Evolutionary conservation across 2,329 filamentous ascomycete genomes (phyloP).

Genomic region (Fusarium torulosum): DNA sequence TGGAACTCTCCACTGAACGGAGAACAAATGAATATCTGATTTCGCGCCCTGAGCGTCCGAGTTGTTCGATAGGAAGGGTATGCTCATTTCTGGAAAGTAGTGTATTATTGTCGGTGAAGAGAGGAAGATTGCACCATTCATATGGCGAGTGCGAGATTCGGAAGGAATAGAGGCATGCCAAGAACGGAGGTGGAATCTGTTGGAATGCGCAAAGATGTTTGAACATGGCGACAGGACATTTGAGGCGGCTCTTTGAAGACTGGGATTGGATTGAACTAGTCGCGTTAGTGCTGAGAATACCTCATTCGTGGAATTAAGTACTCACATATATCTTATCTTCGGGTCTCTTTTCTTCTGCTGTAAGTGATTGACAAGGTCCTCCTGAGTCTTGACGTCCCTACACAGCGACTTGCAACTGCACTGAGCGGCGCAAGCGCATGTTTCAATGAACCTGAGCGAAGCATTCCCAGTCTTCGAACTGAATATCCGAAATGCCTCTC

Average conservation of each 20-base stretch:
- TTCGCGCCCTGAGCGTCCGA: conserved; percentile 29
- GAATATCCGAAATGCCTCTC: too few relatives aligned
- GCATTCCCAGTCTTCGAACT: too few relatives aligned
- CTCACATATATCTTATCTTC: conserved; percentile 30
- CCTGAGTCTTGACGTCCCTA: too few relatives aligned
- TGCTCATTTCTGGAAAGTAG: not conserved
- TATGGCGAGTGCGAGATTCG: not conserved
- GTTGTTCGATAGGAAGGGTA: not conserved
- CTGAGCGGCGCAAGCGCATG: too few relatives aligned
- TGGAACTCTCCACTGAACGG: conserved; percentile 27
- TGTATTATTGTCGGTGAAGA: conserved; percentile 34
- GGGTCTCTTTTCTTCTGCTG: not conserved
- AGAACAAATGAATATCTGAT: conserved; percentile 34
- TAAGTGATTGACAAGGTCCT: too few relatives aligned
- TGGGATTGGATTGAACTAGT: conserved; percentile 21
- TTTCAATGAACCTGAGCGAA: too few relatives aligned
- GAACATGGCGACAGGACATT: conserved; percentile 16
- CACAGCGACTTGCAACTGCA: too few relatives aligned
- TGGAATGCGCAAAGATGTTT: conserved; percentile 33
- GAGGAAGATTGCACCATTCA: conserved; percentile 26
- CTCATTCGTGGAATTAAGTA: not conserved
- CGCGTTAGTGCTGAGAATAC: not conserved
- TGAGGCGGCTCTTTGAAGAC: conserved; percentile 15
- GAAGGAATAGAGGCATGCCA: conserved; percentile 29
- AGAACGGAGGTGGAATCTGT: conserved; percentile 16